phyloP scores from a whole-genome alignment of 352 stramenopile species.

The Globisporangium irregulare region DNA sequence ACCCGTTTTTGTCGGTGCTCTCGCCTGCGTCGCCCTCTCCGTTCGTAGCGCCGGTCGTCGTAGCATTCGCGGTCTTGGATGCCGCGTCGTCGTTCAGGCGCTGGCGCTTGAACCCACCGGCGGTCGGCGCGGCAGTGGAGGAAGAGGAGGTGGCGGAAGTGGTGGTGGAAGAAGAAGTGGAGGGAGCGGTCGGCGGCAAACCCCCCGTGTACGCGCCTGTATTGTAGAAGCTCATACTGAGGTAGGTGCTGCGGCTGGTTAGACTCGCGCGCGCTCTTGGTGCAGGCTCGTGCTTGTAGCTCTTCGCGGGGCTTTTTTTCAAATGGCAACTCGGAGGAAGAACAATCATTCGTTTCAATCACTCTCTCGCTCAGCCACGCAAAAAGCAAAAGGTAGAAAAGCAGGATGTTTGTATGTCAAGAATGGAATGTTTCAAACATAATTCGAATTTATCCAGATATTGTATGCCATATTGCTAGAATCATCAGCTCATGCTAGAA shows the following conservation, averaged over 20 bases:
- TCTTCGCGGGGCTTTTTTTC: conserved; percentile 18
- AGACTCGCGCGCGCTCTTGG: not conserved
- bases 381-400: conserved; percentile 1
- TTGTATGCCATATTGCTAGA: not conserved
- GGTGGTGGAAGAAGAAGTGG: not conserved
- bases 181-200: not conserved
- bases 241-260: not conserved
- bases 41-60: conserved; percentile 1
- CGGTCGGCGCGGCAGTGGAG: not conserved
- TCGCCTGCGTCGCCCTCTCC: not conserved
- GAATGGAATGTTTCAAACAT: conserved; percentile 5
- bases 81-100: conserved; percentile 40
- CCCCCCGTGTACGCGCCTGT: conserved; percentile 1
- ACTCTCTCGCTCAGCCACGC: conserved; percentile 15
- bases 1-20: conserved; percentile 26
- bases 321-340: conserved; percentile 15
- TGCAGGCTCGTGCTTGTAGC: conserved; percentile 2
- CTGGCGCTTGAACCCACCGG: conserved; percentile 48
- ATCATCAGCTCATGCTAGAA: not conserved
- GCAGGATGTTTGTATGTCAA: not conserved
- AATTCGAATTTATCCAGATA: not conserved
- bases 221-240: conserved; percentile 12
- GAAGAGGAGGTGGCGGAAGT: not conserved
- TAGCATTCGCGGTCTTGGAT: conserved; percentile 17
- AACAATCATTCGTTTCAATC: conserved; percentile 21